phyloP scores from a whole-genome alignment of 352 stramenopile species.

The Albugo laibachii region DNA sequence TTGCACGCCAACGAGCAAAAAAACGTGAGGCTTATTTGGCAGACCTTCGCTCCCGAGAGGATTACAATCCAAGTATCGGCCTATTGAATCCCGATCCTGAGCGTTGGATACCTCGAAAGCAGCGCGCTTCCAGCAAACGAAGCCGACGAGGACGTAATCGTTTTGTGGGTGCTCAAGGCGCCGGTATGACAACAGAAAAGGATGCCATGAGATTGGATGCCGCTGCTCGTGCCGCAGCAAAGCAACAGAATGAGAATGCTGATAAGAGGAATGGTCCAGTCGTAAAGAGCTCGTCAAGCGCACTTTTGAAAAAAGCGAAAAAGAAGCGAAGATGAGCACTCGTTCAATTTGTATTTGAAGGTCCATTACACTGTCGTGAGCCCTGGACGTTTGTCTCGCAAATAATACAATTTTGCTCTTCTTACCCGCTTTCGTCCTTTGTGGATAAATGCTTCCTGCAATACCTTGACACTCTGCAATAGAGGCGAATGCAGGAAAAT shows the following conservation, averaged over 20 bases:
- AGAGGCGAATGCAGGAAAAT: constrained; percentile 79
- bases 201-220: constrained; percentile 66
- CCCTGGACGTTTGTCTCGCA: constrained; percentile 64
- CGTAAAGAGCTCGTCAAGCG: constrained; percentile 22
- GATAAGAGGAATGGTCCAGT: constrained; percentile 48
- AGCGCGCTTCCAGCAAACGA: constrained; percentile 57
- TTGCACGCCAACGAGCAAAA: constrained; percentile 56
- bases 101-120: constrained; percentile 74
- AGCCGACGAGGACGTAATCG: constrained; percentile 56
- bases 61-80: constrained; percentile 65
- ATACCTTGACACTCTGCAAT: constrained; percentile 71
- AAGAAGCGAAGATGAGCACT: constrained; percentile 61
- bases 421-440: constrained; percentile 83
- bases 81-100: constrained; percentile 58
- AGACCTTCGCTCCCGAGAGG: constrained; percentile 28
- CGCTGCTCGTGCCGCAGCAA: constrained; percentile 35
- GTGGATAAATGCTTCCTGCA: constrained; percentile 80
- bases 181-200: constrained; percentile 62
- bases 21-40: constrained; percentile 34
- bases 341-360: not conserved
- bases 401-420: constrained; percentile 79
- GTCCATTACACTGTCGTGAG: constrained; percentile 53
- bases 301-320: constrained; percentile 70
- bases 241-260: constrained; percentile 17
- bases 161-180: constrained; percentile 63